Conservation (phyloP, 2,329 filamentous ascomycete genomes). For the Hyphodiscus sp. region DNA sequence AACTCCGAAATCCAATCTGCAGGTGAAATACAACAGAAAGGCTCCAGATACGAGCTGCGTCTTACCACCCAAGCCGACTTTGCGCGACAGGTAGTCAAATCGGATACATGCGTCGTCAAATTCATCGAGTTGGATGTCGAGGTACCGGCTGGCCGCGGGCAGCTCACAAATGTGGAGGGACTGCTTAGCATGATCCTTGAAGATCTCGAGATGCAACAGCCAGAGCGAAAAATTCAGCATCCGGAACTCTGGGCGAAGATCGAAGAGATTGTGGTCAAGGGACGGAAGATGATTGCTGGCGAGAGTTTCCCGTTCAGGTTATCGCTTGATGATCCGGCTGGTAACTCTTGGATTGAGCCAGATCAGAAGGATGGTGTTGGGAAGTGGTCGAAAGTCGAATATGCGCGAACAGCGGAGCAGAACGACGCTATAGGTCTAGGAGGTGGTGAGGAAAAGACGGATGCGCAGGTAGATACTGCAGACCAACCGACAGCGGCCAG, state of each 20-base stretch:
- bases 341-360: conserved; percentile 95
- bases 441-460: conserved; percentile 50
- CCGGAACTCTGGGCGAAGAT: conserved; percentile 78
- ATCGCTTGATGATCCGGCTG: conserved; percentile 81
- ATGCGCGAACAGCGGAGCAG: conserved; percentile 73
- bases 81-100: conserved; percentile 83
- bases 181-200: conserved; percentile 71
- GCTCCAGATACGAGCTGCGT: conserved; percentile 75
- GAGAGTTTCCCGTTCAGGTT: conserved; percentile 81
- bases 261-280: conserved; percentile 65
- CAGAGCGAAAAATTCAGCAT: conserved; percentile 67
- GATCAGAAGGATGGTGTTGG: conserved; percentile 71
- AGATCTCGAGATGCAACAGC: conserved; percentile 76
- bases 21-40: conserved; percentile 84
- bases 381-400: conserved; percentile 86
- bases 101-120: conserved; percentile 77
- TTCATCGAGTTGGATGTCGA: conserved; percentile 91
- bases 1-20: conserved; percentile 95
- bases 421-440: conserved; percentile 79
- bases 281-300: conserved; percentile 71
- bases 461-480: conserved; percentile 41
- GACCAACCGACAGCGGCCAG: conserved; percentile 35
- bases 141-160: conserved; percentile 82
- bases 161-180: conserved; percentile 90
- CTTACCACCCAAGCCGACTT: conserved; percentile 70